Conservation (phyloP, 2,329 filamentous ascomycete species). For the Rugonectria rugulosa region DNA sequence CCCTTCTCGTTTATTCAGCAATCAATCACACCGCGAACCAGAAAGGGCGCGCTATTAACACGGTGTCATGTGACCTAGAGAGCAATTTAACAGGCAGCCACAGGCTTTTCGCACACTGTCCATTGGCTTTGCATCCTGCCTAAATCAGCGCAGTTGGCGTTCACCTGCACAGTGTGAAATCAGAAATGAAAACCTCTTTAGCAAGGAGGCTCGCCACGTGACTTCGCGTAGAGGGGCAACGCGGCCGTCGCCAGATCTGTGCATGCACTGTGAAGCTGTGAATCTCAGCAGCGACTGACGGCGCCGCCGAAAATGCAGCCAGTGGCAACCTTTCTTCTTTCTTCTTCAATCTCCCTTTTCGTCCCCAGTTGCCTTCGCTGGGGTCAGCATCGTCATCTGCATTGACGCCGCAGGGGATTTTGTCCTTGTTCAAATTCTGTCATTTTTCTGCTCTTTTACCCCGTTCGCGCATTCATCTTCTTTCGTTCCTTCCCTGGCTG, state of each 20-base stretch:
- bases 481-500: slow-evolving; percentile 23
- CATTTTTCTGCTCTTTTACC: slow-evolving; percentile 4
- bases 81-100: background rate
- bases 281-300: slow-evolving; percentile 31
- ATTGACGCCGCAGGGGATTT: background rate
- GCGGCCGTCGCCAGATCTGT: slow-evolving; percentile 23
- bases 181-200: slow-evolving; percentile 18
- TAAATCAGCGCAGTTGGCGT: background rate
- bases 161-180: slow-evolving; percentile 14
- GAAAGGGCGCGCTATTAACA: slow-evolving; percentile 39
- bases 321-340: slow-evolving; percentile 37
- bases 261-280: slow-evolving; percentile 41
- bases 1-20: slow-evolving; percentile 13
- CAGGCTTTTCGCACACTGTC: slow-evolving; percentile 14
- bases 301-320: slow-evolving; percentile 34
- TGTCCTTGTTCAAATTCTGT: background rate
- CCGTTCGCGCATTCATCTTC: slow-evolving; percentile 12
- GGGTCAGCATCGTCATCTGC: background rate
- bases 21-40: slow-evolving; percentile 32
- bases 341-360: slow-evolving; percentile 4
- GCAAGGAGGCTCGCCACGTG: slow-evolving; percentile 36
- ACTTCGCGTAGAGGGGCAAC: slow-evolving; percentile 44
- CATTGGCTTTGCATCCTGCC: background rate
- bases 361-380: background rate
- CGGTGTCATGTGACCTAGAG: slow-evolving; percentile 43